Evolutionary conservation across 2,329 filamentous ascomycete genomes (phyloP).

Genomic region (Leptodontidium sp.): DNA sequence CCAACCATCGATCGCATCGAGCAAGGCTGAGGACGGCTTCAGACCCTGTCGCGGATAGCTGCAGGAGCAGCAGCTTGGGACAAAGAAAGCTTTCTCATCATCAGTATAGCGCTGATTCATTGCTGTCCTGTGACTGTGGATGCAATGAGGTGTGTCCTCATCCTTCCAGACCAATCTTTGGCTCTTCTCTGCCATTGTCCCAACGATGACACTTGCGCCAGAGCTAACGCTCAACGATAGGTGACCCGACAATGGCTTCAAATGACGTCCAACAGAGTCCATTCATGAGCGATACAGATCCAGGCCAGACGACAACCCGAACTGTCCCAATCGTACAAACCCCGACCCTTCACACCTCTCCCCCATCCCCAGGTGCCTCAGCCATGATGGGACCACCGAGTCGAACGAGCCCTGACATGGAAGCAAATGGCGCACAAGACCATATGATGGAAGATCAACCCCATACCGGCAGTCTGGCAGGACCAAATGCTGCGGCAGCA

Average conservation of each 20-base stretch:
- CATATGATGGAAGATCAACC: slow-evolving; percentile 48
- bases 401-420: slow-evolving; percentile 44
- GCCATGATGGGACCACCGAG: slow-evolving; percentile 50
- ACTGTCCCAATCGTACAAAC: slow-evolving; percentile 66
- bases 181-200: slow-evolving; percentile 14
- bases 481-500: slow-evolving; percentile 52
- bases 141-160: slow-evolving; percentile 44
- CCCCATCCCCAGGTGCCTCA: slow-evolving; percentile 61
- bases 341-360: slow-evolving; percentile 66
- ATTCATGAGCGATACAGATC: slow-evolving; percentile 40
- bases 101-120: slow-evolving; percentile 24
- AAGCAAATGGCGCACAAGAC: slow-evolving; percentile 46
- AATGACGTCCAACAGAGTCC: slow-evolving; percentile 43
- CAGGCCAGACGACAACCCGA: slow-evolving; percentile 40
- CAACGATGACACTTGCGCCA: slow-evolving; percentile 23
- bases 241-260: slow-evolving; percentile 44
- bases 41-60: slow-evolving; percentile 42
- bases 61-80: slow-evolving; percentile 39
- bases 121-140: slow-evolving; percentile 27
- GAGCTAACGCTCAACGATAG: slow-evolving; percentile 38
- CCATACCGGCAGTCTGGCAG: slow-evolving; percentile 46
- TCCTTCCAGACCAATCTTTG: slow-evolving; percentile 21
- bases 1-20: slow-evolving; percentile 28
- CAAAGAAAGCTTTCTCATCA: slow-evolving; percentile 41
- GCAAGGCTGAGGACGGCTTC: slow-evolving; percentile 44